phyloP scores from a whole-genome alignment of 345 rosid species.

The Heritiera fomes region DNA sequence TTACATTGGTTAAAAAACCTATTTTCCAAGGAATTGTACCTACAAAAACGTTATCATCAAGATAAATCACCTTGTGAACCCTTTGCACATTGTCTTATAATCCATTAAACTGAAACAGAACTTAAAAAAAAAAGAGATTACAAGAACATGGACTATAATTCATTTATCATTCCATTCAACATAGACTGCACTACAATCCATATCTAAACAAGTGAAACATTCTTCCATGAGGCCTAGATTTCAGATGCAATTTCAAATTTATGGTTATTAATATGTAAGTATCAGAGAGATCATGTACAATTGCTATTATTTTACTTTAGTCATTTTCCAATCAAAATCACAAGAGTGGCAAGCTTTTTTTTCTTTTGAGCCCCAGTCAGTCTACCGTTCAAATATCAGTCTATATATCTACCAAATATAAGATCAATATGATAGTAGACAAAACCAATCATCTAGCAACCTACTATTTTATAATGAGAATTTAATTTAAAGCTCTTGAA shows the following conservation, averaged over 20 bases:
- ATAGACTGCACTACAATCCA: not conserved
- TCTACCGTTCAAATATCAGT: not conserved
- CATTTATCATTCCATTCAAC: not conserved
- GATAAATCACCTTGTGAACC: not conserved
- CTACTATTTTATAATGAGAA: not conserved
- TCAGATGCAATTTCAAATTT: not conserved
- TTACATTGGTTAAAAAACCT: not conserved
- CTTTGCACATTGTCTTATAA: not conserved
- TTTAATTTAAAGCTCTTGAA: not conserved
- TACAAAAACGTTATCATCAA: not conserved
- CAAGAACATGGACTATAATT: not conserved
- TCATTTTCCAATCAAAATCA: not conserved
- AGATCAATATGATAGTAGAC: not conserved
- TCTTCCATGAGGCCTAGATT: not conserved
- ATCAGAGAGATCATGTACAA: not conserved
- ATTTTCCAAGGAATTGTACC: constrained; percentile 18
- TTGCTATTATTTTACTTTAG: not conserved
- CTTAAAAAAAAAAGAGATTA: not conserved
- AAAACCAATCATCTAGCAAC: too few species aligned
- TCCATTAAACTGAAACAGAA: not conserved
- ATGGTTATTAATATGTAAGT: not conserved
- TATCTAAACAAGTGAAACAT: not conserved
- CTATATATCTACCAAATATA: not conserved
- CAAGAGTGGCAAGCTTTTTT: not conserved
- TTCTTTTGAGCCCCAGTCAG: not conserved